Percentiles rank a stretch among this genome's conserved stretches.
Evolutionary conservation across 108 stramenopile species (phyloP).

Genomic region (Nitzschia inconspicua): DNA sequence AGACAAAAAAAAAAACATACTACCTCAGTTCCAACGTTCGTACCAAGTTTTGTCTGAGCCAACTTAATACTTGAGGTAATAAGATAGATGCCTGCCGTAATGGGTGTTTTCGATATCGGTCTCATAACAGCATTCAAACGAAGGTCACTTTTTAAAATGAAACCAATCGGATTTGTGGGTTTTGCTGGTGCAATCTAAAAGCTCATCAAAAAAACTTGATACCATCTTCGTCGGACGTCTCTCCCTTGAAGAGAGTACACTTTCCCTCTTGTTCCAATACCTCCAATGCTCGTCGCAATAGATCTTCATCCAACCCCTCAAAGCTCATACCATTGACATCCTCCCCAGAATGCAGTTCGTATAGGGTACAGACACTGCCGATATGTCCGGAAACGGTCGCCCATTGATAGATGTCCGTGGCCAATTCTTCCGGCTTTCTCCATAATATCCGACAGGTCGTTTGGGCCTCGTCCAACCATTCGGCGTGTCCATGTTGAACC

Average conservation of each 20-base stretch:
- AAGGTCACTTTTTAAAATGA: too few relatives aligned
- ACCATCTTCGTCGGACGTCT: conserved; percentile 82
- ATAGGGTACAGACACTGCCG: conserved; percentile 76
- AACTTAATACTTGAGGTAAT: too few relatives aligned
- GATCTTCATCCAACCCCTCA: conserved; percentile 82
- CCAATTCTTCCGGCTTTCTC: conserved; percentile 84
- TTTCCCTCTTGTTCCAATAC: conserved; percentile 81
- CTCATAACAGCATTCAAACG: too few relatives aligned
- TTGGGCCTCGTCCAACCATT: conserved; percentile 75
- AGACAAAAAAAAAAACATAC: too few relatives aligned
- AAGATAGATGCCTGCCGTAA: too few relatives aligned
- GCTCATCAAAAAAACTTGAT: conserved; percentile 86
- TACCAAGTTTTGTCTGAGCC: too few relatives aligned
- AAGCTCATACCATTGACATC: conserved; percentile 87
- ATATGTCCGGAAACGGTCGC: conserved; percentile 69
- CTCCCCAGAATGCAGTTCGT: conserved; percentile 87
- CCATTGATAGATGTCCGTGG: conserved; percentile 85
- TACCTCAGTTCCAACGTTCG: too few relatives aligned
- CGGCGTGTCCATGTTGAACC: conserved; percentile 66
- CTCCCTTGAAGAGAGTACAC: conserved; percentile 78
- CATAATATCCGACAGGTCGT: conserved; percentile 80
- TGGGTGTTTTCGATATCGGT: too few relatives aligned
- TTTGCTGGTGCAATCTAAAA: too few relatives aligned
- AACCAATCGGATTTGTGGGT: too few relatives aligned
- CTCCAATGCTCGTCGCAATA: conserved; percentile 68